These are phyloP conservation scores for Punica granatum DNA, from an alignment of 345 rosid species.

Conservation along the genomic window DNA sequence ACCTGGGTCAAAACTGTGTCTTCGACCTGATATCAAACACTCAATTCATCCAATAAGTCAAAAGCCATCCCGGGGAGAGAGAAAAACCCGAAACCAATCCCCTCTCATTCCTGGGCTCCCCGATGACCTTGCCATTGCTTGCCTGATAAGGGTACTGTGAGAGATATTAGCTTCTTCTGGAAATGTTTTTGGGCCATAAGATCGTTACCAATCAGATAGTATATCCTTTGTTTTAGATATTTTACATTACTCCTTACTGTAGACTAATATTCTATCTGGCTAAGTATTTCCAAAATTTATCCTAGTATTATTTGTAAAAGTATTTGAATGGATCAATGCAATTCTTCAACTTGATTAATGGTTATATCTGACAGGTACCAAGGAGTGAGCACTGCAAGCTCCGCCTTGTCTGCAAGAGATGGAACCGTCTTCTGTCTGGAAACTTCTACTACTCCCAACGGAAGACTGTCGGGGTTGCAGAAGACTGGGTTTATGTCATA, in stretches of 20 bases:
- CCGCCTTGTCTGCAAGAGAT: slow-evolving; percentile 67
- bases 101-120: slow-evolving; percentile 76
- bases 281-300: not conserved
- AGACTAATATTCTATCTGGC: not conserved
- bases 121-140: slow-evolving; percentile 79
- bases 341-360: not conserved
- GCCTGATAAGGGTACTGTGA: slow-evolving; percentile 61
- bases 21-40: slow-evolving; percentile 62
- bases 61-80: slow-evolving; percentile 48
- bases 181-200: not conserved
- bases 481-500: slow-evolving; percentile 69
- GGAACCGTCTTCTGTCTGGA: slow-evolving; percentile 60
- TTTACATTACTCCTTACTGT: not conserved
- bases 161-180: slow-evolving; percentile 1
- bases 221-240: not conserved
- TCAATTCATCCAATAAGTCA: slow-evolving; percentile 63
- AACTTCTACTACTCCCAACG: slow-evolving; percentile 64
- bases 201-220: not conserved
- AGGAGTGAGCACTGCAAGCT: slow-evolving; percentile 54
- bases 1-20: slow-evolving; percentile 63
- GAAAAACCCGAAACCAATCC: slow-evolving; percentile 46
- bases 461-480: slow-evolving; percentile 57
- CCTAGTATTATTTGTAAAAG: not conserved
- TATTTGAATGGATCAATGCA: not conserved
- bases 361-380: not conserved